Percentiles rank a stretch among this genome's conserved stretches.
phyloP scores from a whole-genome alignment of 495 filamentous ascomycete species.

The Monascus purpureus region DNA sequence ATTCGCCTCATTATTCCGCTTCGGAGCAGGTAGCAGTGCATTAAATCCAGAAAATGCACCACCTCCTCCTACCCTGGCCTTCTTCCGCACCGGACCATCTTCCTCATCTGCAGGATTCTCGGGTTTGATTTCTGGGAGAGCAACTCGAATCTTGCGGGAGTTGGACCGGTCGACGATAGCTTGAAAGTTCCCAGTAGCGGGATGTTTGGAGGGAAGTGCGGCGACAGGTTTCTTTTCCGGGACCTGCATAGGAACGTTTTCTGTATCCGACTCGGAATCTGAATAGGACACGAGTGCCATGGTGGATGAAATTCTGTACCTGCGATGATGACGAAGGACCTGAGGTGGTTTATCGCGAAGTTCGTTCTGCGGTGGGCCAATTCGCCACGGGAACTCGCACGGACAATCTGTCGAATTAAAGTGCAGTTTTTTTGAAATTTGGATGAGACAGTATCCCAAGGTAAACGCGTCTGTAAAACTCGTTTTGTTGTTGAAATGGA shows the following conservation, averaged over 20 bases:
- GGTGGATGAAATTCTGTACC: no score
- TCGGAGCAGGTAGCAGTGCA: constrained; percentile 76
- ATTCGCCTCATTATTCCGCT: constrained; percentile 27
- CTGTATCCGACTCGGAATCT: constrained; percentile 54
- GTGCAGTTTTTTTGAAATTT: no score
- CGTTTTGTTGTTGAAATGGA: not conserved
- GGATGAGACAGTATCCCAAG: not conserved
- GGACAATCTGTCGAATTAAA: no score
- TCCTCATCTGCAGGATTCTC: constrained; percentile 21
- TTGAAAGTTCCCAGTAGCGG: constrained; percentile 33
- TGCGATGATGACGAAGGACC: no score
- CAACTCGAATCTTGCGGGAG: constrained; percentile 69
- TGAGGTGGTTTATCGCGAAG: no score
- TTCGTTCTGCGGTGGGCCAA: no score
- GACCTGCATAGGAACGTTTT: constrained; percentile 7
- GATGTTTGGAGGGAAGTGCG: constrained; percentile 27
- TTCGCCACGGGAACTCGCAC: no score
- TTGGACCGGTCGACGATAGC: constrained; percentile 68
- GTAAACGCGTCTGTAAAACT: not conserved
- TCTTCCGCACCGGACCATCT: constrained; percentile 59
- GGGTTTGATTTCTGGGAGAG: constrained; percentile 41
- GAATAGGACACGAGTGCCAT: constrained; percentile 78
- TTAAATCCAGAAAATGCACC: constrained; percentile 66
- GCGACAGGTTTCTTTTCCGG: constrained; percentile 14
- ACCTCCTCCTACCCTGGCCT: constrained; percentile 38